Evolutionary conservation across 257 asterid genomes (phyloP), one percentile per base, ranked within the genome.

Genomic region (Forsythia suspensa): DNA sequence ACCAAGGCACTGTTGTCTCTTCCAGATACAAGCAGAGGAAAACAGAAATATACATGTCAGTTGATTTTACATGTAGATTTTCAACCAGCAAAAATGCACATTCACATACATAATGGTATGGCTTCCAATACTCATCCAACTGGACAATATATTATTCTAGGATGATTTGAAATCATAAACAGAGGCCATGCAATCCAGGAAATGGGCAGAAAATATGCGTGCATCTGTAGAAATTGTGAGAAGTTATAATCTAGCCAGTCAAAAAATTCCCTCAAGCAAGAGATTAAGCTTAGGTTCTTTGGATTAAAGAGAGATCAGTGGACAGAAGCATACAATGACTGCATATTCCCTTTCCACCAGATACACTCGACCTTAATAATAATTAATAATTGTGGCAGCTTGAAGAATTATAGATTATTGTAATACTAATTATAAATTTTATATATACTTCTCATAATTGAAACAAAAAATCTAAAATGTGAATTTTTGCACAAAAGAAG

Each of bases 1-100:
- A 63, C 98, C 98, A 38, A 82, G 78, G 92, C 98, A 93, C 15
- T 93, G 92, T 81, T 91, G 95, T 84, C 92, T 89, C 99, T 92
- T 37, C 84, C 61, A 71, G 74, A 73, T 61, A 75, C 69, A 76
- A 83, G 76, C 65, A 83, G 75, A 72, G 63, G 44, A 80, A 82
- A 69, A 76, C 42, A 80, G 69, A 78, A 36, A 80, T 44, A 15
- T 51, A 46, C 20, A 70, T 43, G 81, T 85, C 81, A 87, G 84
- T 81, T 34, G 73, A 73, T 66, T 76, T 59, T 73, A 75, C 71
- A 78, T 51, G 77, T 24, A 69, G 79, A 76, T 48, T 51, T 21
- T 76, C 39, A 73, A 34, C 24, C 74, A 76, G 41, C 67, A 40
- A 73, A 77, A 39, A 51, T 16, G 40, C 48, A 34, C 40, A 29